Evolutionary conservation across 495 filamentous ascomycete genomes (phyloP), one percentile per base, ranked within the genome.

Genomic region (Podospora pseudoanserina): DNA sequence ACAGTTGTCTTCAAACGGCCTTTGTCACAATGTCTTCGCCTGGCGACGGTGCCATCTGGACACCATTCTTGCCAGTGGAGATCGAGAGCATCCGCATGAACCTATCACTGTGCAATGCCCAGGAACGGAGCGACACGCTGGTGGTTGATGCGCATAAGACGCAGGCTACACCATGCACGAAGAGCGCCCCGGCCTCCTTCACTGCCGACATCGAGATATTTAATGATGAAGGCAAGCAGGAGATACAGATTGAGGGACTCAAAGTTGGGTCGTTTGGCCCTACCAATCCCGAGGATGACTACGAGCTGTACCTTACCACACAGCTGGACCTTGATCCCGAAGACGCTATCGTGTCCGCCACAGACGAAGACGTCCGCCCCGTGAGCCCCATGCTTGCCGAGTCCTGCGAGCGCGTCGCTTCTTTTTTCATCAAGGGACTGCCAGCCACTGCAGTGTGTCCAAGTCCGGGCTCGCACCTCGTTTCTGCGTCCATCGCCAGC

Each of bases 1-100:
- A 86, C 64, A 74, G 72, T 23, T 82, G 78, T 57, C 80, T 86
- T 44, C 85, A 87, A 57, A 72, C 78, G 0, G 75, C 77, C 0
- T 81, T 85, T 32, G 66, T 81, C 27, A 77, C 82, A 0, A 77
- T 81, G 28, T 77, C 83, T 0, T 78, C 77, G 2, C 83, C 84
- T 2, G 80, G 79, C 18, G 84, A 86, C 55, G 68, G 54, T 9
- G 73, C 80, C 6, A 74, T 84, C 1, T 84, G 81, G 81, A 80
- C 79, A 0, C 76, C 79, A 0, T 84, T 84, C 64, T 74, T 84
- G 13, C 81, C 81, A 0, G 49, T 75, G 27, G 55, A 44, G 11
- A 81, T 83, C 20, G 71, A 76, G 19, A 65, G 60, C 15, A 62
- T 82, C 1, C 70, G 74, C 7, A 82, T 84, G 72, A 84, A 82